Base-by-base conservation (phyloP, 345 rosid species). In the Gossypium ekmanianum region DNA sequence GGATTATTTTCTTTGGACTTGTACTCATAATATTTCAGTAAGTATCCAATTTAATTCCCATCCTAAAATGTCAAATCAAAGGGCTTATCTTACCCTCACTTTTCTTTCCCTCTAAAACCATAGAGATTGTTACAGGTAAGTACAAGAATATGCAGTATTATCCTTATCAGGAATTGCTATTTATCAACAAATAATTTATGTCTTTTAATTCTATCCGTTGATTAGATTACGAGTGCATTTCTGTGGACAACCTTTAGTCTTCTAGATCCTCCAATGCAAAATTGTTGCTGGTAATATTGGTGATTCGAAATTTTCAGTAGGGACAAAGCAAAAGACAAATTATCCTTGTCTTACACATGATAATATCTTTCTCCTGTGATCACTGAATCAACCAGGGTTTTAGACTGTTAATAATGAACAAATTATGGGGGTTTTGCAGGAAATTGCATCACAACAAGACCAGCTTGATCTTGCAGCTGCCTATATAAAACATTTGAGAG, bases 381-480 rank as follows among this genome's bases (percentile, higher is more conserved):
- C 22, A 63, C 9, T 7, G 68, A 62, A 43, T 14, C 11, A 34
- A 45, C 17, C 27, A 13, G 13, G 50, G 50, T 11, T 13, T 48
- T 12, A 48, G 41, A 34, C 41, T 34, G 41, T 34, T 34, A 34
- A 34, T 34, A 34, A 34, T 34, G 41, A 34, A 20, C 48, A 12
- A 11, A 12, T 11, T 22, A 4, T 26, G 47, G 26, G 29, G 51
- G 13, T 58, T 56, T 34, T 24, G 16, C 81, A 80, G 86, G 83
- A 87, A 9, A 47, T 34, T 58, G 2, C 76, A 55, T 83, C 87
- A 0, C 91, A 84, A 68, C 86, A 70, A 47, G 87, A 82, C 34
- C 86, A 75, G 54, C 75, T 86, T 7, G 87, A 82, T n/a, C 70
- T 73, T n/a, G 91, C 93, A 2, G 81, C 83, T 14, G 34, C 74